Evolutionary conservation across 805 yeast species (phyloP), one percentile per base, ranked within the genome.

Genomic region (Ogataea thermomethanolica): DNA sequence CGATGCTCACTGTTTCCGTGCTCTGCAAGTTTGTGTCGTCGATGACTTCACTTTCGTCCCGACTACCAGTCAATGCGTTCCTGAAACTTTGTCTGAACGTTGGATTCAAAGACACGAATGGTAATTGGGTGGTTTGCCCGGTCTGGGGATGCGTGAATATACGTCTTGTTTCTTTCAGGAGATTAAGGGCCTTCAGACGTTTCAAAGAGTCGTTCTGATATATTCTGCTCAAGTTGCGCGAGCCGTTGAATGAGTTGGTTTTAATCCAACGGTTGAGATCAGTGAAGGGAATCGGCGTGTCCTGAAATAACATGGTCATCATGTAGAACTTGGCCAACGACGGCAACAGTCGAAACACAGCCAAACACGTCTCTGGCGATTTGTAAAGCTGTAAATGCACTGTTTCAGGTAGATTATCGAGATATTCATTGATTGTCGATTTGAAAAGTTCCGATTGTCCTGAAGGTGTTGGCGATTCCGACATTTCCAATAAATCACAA

Each of bases 311-410:
- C 82, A 90, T 78, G 8, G 90, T 73, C 88, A 88, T 83, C 35
- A 91, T 79, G 54, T 84, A 82, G 61, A 87, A 84, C 59, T 91
- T 90, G 22, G 97, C 95, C 49, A 93, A 64, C 17, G 90, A 80
- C 0, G 99, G 96, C 12, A 93, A 70, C 44, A 93, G 69, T 48
- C 99, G 72, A 60, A 82, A 90, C n/a, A 93, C 81, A 2, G 99
- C 95, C 33, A 93, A 70, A 59, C 97, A 89, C 41, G 99, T 87
- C 9, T 97, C 96, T 2, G 99, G 96, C 37, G 86, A 78, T 53
- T 79, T 81, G 63, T 85, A 93, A 15, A 93, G 72, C 55, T 88
- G 77, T 15, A 81, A 71, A 52, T 90, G 91, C n/a, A 88, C 86
- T 5, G 84, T 71, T 55, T 84, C 88, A 1, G 98, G 96, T 5